Evolutionary conservation across 495 filamentous ascomycete species (phyloP), one percentile per base, ranked within the genome.

Genomic region (Aspergillus campestris): DNA sequence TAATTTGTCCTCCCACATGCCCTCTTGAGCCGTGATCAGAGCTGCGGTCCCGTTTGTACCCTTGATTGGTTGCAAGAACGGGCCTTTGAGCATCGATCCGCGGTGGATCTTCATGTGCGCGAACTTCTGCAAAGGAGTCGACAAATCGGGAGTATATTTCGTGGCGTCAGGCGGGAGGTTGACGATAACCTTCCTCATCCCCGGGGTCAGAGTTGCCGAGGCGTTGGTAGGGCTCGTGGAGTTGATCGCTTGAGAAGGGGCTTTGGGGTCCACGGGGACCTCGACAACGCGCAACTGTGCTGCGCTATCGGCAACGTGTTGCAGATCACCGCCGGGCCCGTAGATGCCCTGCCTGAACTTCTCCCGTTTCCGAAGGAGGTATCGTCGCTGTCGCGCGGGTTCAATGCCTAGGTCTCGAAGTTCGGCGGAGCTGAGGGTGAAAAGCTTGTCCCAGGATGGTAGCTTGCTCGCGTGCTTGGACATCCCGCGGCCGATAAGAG

Each of bases 301-400:
- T 6, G 69, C 70, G 8, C 88, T 88, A 50, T 90, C 74, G 35
- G 78, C 65, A 6, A 96, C 87, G 50, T 83, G 61, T 49, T 77
- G 69, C 43, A 88, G 56, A 56, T 94, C 86, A 9, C 89, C 89
- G 2, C 89, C 89, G 27, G 86, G 70, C 3, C 89, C 89, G 59
- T 76, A 85, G 18, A 79, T 57, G 3, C 88, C 87, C 13, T 78
- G 73, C 48, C 85, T 70, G 60, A 90, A 98, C 47, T 80, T 79
- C 53, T 95, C 83, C 45, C 88, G 77, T 84, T 90, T 94, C 47
- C 78, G 79, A 9, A 96, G 64, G 4, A 98, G 80, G 58, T 98
- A 98, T 24, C 80, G 71, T 34, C 92, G 77, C 41, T 78, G 72
- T 14, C 92, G 81, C 39, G 94, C 74, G 11, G 88, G 86, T 57